phyloP scores from a whole-genome alignment of 2,329 filamentous ascomycete genomes.

The Fusarium gaditjirri region DNA sequence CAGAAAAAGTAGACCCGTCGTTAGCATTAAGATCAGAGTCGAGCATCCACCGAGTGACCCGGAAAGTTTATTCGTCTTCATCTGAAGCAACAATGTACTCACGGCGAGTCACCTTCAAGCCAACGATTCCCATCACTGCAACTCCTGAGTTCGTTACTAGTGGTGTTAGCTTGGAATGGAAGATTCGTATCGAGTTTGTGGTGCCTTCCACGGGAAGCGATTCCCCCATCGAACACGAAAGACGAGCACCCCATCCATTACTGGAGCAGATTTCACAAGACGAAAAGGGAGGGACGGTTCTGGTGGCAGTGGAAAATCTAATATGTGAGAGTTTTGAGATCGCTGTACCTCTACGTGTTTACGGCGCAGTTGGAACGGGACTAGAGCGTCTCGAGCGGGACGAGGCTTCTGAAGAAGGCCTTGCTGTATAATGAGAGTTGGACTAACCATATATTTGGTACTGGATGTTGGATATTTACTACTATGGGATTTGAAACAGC shows the following conservation, averaged over 20 bases:
- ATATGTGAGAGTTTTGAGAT: constrained; percentile 93
- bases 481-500: constrained; percentile 6
- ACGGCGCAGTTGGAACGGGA: constrained; percentile 70
- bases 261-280: constrained; percentile 83
- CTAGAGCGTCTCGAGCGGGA: constrained; percentile 67
- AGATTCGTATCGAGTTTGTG: constrained; percentile 90
- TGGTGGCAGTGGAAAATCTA: constrained; percentile 81
- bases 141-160: constrained; percentile 94
- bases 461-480: constrained; percentile 31
- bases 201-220: constrained; percentile 67
- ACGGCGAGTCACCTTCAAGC: constrained; percentile 80
- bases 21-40: constrained; percentile 86
- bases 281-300: constrained; percentile 77
- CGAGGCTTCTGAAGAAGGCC: constrained; percentile 61
- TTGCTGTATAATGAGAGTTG: constrained; percentile 50
- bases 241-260: constrained; percentile 57
- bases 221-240: constrained; percentile 31
- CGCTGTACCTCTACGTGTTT: constrained; percentile 83
- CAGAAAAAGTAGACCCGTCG: constrained; percentile 81
- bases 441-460: constrained; percentile 10
- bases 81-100: constrained; percentile 88
- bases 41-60: constrained; percentile 87
- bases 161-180: constrained; percentile 89
- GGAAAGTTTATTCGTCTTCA: constrained; percentile 79
- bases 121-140: constrained; percentile 82